Conservation (phyloP, 148 eudicot species). For the Spergularia bocconei region DNA sequence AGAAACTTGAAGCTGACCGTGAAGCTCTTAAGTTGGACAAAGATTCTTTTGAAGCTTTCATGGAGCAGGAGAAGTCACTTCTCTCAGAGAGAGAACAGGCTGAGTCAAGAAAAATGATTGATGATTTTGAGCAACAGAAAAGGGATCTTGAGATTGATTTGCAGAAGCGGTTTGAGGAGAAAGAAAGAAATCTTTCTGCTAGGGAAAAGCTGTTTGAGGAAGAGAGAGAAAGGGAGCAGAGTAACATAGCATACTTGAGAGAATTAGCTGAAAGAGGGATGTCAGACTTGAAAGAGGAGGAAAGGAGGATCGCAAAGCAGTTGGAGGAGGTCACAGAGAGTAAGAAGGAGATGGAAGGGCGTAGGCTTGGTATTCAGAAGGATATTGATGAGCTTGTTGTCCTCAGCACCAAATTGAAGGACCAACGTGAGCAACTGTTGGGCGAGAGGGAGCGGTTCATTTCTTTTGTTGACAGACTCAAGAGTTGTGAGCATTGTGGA, state of each 20-base stretch:
- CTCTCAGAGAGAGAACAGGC: constrained; percentile 56
- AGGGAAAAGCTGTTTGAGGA: constrained; percentile 60
- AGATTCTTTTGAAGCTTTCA: constrained; percentile 69
- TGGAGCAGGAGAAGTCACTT: constrained; percentile 74
- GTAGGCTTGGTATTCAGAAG: constrained; percentile 67
- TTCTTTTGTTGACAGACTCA: constrained; percentile 65
- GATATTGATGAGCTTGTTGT: constrained; percentile 81
- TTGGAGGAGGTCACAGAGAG: constrained; percentile 52
- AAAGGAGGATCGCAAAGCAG: constrained; percentile 54
- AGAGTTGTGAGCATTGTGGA: constrained; percentile 67
- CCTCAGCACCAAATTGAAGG: constrained; percentile 76
- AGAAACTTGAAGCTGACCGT: constrained; percentile 63
- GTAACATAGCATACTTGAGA: constrained; percentile 49
- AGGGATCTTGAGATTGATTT: constrained; percentile 69
- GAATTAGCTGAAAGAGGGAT: constrained; percentile 66
- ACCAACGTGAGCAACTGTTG: constrained; percentile 76
- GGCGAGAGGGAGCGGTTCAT: constrained; percentile 81
- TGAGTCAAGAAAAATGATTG: constrained; percentile 58
- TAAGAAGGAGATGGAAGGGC: constrained; percentile 68
- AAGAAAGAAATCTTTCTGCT: constrained; percentile 51
- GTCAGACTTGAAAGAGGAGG: constrained; percentile 74
- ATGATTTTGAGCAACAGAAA: constrained; percentile 66
- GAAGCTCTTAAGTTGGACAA: constrained; percentile 74
- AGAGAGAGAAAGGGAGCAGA: constrained; percentile 69
- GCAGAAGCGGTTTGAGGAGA: constrained; percentile 57